Conservation (phyloP, 371 early-diverging fungal genomes). For the Zopfochytrium polystomum region DNA sequence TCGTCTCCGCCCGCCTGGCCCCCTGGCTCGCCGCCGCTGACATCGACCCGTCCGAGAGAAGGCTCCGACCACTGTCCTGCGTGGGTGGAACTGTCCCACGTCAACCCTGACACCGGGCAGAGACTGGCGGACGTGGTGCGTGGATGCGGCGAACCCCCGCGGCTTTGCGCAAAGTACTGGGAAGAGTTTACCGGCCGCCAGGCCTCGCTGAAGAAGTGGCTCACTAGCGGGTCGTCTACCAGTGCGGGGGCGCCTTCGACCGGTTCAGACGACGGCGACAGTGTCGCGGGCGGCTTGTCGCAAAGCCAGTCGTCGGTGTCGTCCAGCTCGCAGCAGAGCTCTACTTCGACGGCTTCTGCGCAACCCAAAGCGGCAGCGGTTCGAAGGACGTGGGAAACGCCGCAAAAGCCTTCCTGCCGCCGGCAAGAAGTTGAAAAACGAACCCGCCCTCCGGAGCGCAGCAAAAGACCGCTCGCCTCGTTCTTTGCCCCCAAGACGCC, state of each 20-base stretch:
- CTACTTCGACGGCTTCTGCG: not conserved
- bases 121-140: constrained; percentile 7
- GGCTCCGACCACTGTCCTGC: constrained; percentile 93
- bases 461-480: too few species aligned
- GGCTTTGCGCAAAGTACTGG: constrained; percentile 60
- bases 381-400: constrained; percentile 1
- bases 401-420: too few species aligned
- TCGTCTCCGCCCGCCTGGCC: constrained; percentile 56
- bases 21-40: constrained; percentile 58
- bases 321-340: too few species aligned
- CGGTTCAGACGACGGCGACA: constrained; percentile 5
- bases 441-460: too few species aligned
- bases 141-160: constrained; percentile 37
- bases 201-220: constrained; percentile 49
- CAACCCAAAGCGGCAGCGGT: not conserved
- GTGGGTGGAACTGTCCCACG: constrained; percentile 52
- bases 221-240: constrained; percentile 24
- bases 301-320: not conserved
- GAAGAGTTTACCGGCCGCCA: constrained; percentile 65
- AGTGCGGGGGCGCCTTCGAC: not conserved
- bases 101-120: constrained; percentile 30
- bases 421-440: too few species aligned
- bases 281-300: not conserved
- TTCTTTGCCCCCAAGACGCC: too few species aligned
- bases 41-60: constrained; percentile 59